phyloP scores from a whole-genome alignment of 2,329 filamentous ascomycete species.

The Dactylonectria estremocensis region DNA sequence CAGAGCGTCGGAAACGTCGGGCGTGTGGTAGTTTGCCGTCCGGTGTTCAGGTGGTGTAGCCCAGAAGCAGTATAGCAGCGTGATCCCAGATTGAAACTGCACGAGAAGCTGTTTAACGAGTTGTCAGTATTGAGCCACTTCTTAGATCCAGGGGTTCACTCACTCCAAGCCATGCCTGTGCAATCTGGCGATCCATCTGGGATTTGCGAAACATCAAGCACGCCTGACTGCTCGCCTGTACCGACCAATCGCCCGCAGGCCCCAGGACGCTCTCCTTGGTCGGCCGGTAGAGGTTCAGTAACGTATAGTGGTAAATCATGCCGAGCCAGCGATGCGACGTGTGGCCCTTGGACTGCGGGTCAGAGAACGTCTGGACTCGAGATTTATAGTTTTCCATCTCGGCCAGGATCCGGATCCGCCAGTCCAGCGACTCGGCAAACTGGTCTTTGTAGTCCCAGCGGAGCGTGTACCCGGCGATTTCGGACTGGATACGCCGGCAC shows the following conservation, averaged over 20 bases:
- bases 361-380: slow-evolving; percentile 41
- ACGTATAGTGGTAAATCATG: slow-evolving; percentile 51
- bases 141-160: neutral
- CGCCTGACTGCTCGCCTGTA: slow-evolving; percentile 48
- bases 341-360: slow-evolving; percentile 40
- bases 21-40: slow-evolving; percentile 48
- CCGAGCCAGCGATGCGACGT: slow-evolving; percentile 47
- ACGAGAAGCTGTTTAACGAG: slow-evolving; percentile 36
- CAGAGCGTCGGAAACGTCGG: slow-evolving; percentile 53
- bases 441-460: slow-evolving; percentile 42
- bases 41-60: slow-evolving; percentile 50
- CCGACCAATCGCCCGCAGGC: slow-evolving; percentile 46
- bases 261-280: slow-evolving; percentile 41
- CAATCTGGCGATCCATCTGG: slow-evolving; percentile 47
- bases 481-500: slow-evolving; percentile 48
- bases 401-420: slow-evolving; percentile 44
- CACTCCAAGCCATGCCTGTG: slow-evolving; percentile 47
- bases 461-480: slow-evolving; percentile 47
- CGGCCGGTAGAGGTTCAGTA: slow-evolving; percentile 48
- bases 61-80: slow-evolving; percentile 55
- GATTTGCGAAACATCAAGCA: slow-evolving; percentile 50
- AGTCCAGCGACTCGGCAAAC: slow-evolving; percentile 37
- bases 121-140: neutral
- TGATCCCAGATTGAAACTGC: slow-evolving; percentile 55
- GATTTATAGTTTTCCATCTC: slow-evolving; percentile 47